Base-by-base conservation (phyloP, 148 eudicot genomes). In the Drosera capensis region DNA sequence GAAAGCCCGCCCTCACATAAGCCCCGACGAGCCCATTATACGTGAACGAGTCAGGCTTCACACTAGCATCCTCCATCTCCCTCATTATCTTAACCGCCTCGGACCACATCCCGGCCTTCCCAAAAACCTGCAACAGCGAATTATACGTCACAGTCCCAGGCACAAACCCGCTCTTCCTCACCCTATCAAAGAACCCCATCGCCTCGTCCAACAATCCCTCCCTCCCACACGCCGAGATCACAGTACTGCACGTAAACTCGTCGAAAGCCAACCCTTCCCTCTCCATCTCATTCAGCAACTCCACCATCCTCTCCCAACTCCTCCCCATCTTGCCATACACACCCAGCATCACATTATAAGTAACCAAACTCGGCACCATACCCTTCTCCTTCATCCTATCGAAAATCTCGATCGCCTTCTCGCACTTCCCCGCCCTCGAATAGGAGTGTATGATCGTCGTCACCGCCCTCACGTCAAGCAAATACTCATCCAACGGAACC, bases 151-250 rank as follows among this genome's bases (percentile, higher is more conserved):
- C 82, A 0, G 92, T 83, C 29, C 96, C 90, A 0, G 90, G 90
- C 1, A 60, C 55, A 50, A 74, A 77, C 22, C 86, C 94, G 51
- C 64, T 58, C 21, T 65, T 43, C 62, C 79, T 87, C 35, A 87
- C 45, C 14, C 63, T 64, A 31, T 63, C 55, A 49, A 87, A 79
- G 64, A 87, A 87, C 2, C 43, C 43, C 39, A 73, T 77, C 8
- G 96, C 96, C 58, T 87, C 94, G 49, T 77, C 78, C 59, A 87
- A 61, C 74, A 79, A 51, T 1, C 96, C 90, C 48, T 87, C 96
- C 59, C 94, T 77, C 14, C 82, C 96, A 72, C 94, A 87, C 26
- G 94, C 96, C 9, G 96, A 59, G 43, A 87, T 79, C 20, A 87
- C 94, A 7, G 96, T 77, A 56, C 96, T 87, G 51, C 82, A 79